Evolutionary conservation across 306 rosid genomes (phyloP), one percentile per base, ranked within the genome.

Genomic region (Cucurbita ficifolia): DNA sequence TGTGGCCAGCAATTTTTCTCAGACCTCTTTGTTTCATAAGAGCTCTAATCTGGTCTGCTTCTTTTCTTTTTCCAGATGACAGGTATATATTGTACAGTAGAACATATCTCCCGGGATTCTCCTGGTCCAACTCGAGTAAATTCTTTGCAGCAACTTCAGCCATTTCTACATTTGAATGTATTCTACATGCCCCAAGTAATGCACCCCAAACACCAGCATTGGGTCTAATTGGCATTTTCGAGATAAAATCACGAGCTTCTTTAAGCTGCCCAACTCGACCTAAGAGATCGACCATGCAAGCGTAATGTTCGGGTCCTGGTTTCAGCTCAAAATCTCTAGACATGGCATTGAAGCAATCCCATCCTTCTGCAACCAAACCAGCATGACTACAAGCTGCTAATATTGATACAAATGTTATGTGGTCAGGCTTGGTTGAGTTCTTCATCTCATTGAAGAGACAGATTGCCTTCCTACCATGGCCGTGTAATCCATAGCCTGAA

Each of bases 341-440:
- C 86, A 85, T 85, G 45, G 86, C 79, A 45, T 82, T 70, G 78
- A 85, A 80, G 76, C 50, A 73, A 14, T 76, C 62, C 79, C 82
- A 78, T 53, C 86, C 88, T 76, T 85, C 88, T 0, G 35, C 40
- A 43, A 85, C 73, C 75, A 85, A 73, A 21, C 83, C 84, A 19
- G 69, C 75, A 75, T 82, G 88, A 71, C 83, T 82, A 75, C 86
- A 85, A 0, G 88, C 88, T 6, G 86, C 76, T 72, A 85, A 58
- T 39, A 82, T 72, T 1, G 86, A 69, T 50, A 82, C 71, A 54
- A 75, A 74, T 8, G 81, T 52, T 16, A 82, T 29, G 51, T 76
- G 78, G 73, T 82, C 86, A 29, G 86, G 88, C 63, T 73, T 78
- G 19, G 39, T 29, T 8, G 36, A 22, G 16, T 55, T 74, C 73